Percentiles rank a stretch among this genome's conserved stretches.
Conservation (phyloP, 176 grass and related monocot genomes). For the Triticum turgidum region DNA sequence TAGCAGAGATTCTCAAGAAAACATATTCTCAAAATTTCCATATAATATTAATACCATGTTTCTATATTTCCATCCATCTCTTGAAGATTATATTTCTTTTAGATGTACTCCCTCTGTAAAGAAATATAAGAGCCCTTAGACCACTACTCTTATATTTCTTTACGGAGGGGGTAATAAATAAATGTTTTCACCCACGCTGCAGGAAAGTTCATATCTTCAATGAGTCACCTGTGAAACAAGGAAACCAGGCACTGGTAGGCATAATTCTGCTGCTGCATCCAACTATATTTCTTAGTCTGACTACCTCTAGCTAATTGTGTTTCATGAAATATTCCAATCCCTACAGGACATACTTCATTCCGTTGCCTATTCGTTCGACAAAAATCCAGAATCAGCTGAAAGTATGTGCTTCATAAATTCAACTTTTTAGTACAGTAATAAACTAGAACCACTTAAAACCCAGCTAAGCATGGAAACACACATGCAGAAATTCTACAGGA, state of each 20-base stretch:
- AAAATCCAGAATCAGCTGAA: conserved; percentile 48
- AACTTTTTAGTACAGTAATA: not conserved
- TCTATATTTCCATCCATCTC: no score
- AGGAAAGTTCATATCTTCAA: conserved; percentile 62
- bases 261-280: not conserved
- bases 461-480: conserved; percentile 14
- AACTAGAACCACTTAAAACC: not conserved
- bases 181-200: not conserved
- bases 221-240: conserved; percentile 60
- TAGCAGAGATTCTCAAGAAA: conserved; percentile 16
- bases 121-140: no score
- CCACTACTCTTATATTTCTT: no score
- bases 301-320: conserved; percentile 22
- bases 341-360: conserved; percentile 66
- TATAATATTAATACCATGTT: no score
- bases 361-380: conserved; percentile 47
- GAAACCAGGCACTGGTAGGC: conserved; percentile 53
- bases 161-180: not conserved
- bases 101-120: no score
- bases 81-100: not conserved
- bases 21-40: no score
- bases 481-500: conserved; percentile 65
- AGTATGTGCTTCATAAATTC: conserved; percentile 40
- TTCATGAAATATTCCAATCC: conserved; percentile 27
- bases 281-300: conserved; percentile 14